These are phyloP conservation scores for Paracoccidioides lutzii DNA, from an alignment of 2,329 filamentous ascomycete species.

Conservation along the genomic window DNA sequence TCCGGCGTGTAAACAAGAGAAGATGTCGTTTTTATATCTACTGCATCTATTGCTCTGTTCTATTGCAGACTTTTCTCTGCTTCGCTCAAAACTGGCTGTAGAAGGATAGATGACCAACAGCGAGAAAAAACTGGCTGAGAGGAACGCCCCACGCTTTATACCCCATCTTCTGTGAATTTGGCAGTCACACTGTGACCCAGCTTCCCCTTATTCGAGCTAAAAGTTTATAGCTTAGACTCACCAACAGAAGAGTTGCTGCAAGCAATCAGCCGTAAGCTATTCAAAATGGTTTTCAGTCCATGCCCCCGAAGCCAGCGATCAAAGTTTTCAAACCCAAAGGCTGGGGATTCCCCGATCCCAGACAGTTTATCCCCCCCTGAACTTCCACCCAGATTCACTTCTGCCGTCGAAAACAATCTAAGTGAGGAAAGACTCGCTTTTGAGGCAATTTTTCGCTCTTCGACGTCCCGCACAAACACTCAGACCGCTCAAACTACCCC, in stretches of 20 bases:
- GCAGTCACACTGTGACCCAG: too few species aligned
- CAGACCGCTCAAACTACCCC: background rate
- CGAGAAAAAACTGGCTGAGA: too few species aligned
- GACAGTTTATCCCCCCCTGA: background rate
- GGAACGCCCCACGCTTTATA: too few species aligned
- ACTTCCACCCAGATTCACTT: background rate
- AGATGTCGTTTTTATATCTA: too few species aligned
- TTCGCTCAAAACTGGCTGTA: too few species aligned
- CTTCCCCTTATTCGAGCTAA: background rate
- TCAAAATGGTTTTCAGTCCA: constrained; percentile 8
- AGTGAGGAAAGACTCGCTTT: constrained; percentile 5
- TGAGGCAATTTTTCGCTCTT: constrained; percentile 7
- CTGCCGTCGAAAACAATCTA: background rate
- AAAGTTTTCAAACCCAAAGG: background rate
- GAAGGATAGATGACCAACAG: too few species aligned
- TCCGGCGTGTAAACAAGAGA: too few species aligned
- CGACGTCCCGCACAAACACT: background rate
- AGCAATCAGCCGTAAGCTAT: background rate
- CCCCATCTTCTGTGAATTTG: too few species aligned
- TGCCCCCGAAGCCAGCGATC: constrained; percentile 7
- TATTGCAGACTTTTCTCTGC: too few species aligned
- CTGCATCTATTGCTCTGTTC: too few species aligned
- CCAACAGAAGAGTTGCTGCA: background rate
- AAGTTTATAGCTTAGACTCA: background rate
- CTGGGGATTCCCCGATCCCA: background rate